Conservation (phyloP, 2,329 filamentous ascomycete species). For the Ascocoryne sarcoides region DNA sequence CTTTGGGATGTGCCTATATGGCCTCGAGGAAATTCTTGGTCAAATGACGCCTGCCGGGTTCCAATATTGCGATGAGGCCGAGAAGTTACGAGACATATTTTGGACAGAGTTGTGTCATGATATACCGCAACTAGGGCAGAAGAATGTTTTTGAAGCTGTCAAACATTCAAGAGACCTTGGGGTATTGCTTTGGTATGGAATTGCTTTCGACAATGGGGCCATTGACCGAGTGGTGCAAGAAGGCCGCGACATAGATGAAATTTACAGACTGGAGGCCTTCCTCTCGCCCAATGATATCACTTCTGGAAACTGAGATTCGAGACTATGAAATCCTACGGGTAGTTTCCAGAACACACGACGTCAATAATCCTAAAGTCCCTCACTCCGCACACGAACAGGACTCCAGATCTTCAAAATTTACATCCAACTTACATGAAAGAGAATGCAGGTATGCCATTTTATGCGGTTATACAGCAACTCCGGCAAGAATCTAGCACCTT, state of each 20-base stretch:
- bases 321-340: too few species aligned
- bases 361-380: too few species aligned
- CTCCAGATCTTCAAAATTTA: too few species aligned
- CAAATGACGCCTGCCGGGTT: conserved; percentile 29
- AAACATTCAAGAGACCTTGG: conserved; percentile 42
- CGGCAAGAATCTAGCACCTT: too few species aligned
- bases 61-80: conserved; percentile 37
- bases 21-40: conserved; percentile 51
- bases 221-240: conserved; percentile 49
- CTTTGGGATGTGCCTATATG: conserved; percentile 51
- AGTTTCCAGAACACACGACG: too few species aligned
- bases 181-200: conserved; percentile 53
- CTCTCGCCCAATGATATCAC: conserved; percentile 3
- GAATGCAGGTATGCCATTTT: too few species aligned
- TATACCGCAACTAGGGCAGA: conserved; percentile 24
- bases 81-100: conserved; percentile 38
- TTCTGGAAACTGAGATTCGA: not conserved
- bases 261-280: conserved; percentile 40
- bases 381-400: too few species aligned
- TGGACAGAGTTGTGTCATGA: conserved; percentile 36
- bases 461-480: too few species aligned
- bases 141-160: conserved; percentile 29
- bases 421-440: too few species aligned
- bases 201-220: conserved; percentile 51
- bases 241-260: conserved; percentile 41